A percentile compares a stretch with the other conserved stretches of the same genome.
Conservation (phyloP, 2,329 filamentous ascomycete genomes). For the Cercospora canescens region DNA sequence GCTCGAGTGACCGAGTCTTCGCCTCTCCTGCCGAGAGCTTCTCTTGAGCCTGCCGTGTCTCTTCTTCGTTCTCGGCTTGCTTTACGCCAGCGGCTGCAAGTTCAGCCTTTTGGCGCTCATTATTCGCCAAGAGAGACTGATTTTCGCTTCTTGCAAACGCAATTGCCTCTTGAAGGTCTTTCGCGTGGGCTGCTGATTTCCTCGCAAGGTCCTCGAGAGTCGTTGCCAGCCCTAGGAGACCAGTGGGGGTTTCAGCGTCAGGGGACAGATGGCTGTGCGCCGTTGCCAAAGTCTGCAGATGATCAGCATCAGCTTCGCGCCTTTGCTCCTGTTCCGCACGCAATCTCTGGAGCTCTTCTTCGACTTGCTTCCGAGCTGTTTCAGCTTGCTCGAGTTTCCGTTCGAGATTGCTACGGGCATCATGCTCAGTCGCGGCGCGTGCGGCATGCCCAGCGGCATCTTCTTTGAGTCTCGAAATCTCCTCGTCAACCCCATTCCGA, state of each 20-base stretch:
- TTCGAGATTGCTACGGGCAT: slow-evolving; percentile 63
- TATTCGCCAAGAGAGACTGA: slow-evolving; percentile 40
- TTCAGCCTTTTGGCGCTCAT: slow-evolving; percentile 42
- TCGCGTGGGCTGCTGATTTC: slow-evolving; percentile 44
- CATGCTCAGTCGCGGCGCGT: slow-evolving; percentile 60
- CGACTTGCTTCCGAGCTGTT: slow-evolving; percentile 31
- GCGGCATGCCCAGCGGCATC: slow-evolving; percentile 62
- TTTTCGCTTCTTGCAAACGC: slow-evolving; percentile 50
- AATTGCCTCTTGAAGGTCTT: slow-evolving; percentile 48
- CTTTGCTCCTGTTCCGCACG: slow-evolving; percentile 58
- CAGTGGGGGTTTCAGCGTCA: slow-evolving; percentile 36
- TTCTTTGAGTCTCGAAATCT: slow-evolving; percentile 63
- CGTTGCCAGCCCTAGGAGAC: slow-evolving; percentile 39
- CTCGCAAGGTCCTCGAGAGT: slow-evolving; percentile 48
- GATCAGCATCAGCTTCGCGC: slow-evolving; percentile 46
- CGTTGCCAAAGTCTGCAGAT: slow-evolving; percentile 33
- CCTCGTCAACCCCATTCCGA: slow-evolving; percentile 74
- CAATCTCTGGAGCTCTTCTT: slow-evolving; percentile 49
- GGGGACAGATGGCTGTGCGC: slow-evolving; percentile 43
- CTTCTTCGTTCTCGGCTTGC: slow-evolving; percentile 39
- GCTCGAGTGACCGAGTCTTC: slow-evolving; percentile 47
- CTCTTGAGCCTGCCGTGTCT: slow-evolving; percentile 40
- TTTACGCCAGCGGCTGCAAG: slow-evolving; percentile 32
- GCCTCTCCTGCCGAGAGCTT: slow-evolving; percentile 50
- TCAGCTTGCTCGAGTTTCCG: slow-evolving; percentile 44